These are phyloP conservation scores for Boletus fagicola DNA, from an alignment of 768 basidiomycete genomes.

Conservation along the genomic window DNA sequence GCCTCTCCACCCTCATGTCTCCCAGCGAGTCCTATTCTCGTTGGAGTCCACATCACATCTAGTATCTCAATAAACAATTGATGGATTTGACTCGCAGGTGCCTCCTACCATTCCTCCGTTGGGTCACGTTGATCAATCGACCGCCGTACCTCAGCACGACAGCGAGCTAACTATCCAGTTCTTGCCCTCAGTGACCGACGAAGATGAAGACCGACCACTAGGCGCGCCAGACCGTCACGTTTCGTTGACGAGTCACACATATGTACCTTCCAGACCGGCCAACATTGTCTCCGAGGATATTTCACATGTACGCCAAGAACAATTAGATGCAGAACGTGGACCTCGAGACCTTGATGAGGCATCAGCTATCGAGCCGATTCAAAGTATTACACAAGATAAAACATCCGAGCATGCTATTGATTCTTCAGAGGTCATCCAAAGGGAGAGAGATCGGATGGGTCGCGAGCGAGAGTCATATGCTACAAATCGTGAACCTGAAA, in stretches of 20 bases:
- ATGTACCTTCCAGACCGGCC: slow-evolving; percentile 27
- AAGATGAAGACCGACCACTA: background rate
- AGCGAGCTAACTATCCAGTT: background rate
- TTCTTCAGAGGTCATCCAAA: slow-evolving; percentile 32
- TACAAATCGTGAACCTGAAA: no score
- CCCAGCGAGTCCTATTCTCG: background rate
- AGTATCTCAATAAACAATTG: background rate
- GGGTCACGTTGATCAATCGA: background rate
- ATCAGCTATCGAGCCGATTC: slow-evolving; percentile 31
- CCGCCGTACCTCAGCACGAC: background rate
- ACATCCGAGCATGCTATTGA: slow-evolving; percentile 51
- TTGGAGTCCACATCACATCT: background rate
- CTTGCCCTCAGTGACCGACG: background rate
- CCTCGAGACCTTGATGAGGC: slow-evolving; percentile 20
- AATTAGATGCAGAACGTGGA: slow-evolving; percentile 50
- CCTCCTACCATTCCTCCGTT: background rate
- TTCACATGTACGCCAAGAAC: slow-evolving; percentile 44
- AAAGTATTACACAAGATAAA: slow-evolving; percentile 44
- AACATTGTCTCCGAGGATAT: slow-evolving; percentile 41
- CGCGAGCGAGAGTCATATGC: background rate
- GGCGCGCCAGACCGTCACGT: background rate
- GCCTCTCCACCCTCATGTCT: background rate
- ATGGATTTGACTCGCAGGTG: background rate
- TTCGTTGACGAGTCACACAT: background rate
- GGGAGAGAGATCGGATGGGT: slow-evolving; percentile 40